A percentile compares a stretch with the other conserved stretches of the same genome.
Conservation (phyloP, 108 stramenopile species). For the Parmales sp. region DNA sequence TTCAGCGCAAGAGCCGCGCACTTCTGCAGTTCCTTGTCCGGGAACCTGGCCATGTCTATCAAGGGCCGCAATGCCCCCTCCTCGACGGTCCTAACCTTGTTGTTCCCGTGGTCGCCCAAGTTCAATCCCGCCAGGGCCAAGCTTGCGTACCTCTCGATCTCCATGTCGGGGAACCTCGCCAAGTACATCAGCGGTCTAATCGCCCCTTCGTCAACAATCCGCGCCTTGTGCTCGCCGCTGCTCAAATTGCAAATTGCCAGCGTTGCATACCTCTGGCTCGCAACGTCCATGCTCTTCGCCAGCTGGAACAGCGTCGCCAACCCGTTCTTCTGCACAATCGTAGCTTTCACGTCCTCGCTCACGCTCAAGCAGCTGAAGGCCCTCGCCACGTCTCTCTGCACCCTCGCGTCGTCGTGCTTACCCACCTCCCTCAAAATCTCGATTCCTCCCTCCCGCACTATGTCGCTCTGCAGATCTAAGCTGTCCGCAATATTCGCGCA, state of each 20-base stretch:
- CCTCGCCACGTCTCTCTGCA: slow-evolving; percentile 63
- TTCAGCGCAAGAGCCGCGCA: slow-evolving; percentile 58
- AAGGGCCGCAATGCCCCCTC: slow-evolving; percentile 55
- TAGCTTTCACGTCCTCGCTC: slow-evolving; percentile 37
- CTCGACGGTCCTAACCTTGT: slow-evolving; percentile 43
- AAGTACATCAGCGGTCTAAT: slow-evolving; percentile 62
- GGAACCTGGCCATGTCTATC: slow-evolving; percentile 55
- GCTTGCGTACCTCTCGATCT: slow-evolving; percentile 69
- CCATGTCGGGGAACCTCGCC: slow-evolving; percentile 59
- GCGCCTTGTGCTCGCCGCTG: slow-evolving; percentile 35
- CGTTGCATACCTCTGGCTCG: slow-evolving; percentile 63
- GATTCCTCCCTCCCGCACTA: slow-evolving; percentile 46
- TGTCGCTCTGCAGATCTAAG: slow-evolving; percentile 38
- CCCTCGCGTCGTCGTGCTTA: slow-evolving; percentile 41
- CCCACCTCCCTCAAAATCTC: slow-evolving; percentile 24
- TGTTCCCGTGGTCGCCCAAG: slow-evolving; percentile 49
- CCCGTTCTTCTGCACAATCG: slow-evolving; percentile 38
- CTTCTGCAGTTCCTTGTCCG: slow-evolving; percentile 51
- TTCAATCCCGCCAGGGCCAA: slow-evolving; percentile 60
- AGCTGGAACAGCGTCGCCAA: slow-evolving; percentile 54
- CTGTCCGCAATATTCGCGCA: slow-evolving; percentile 62
- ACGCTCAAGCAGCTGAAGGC: slow-evolving; percentile 51
- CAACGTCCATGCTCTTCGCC: slow-evolving; percentile 59
- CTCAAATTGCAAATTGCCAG: slow-evolving; percentile 60
- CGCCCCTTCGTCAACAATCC: slow-evolving; percentile 48